Base-by-base conservation (phyloP, 306 rosid genomes). In the Rubus parviflorus region DNA sequence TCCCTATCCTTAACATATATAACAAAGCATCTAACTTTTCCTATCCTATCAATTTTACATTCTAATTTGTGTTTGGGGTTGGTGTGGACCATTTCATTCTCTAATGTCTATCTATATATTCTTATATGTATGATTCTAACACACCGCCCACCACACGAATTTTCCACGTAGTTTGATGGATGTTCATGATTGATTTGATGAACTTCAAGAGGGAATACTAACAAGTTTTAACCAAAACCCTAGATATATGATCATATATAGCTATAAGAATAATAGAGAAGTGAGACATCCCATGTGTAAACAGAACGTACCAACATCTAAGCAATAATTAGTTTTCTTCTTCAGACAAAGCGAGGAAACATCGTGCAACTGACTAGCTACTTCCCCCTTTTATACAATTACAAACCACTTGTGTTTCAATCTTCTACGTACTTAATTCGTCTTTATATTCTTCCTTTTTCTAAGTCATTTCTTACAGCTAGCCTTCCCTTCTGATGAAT, bases 251-350 rank as follows among this genome's bases (percentile, higher is more conserved):
- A 9, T 46, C 8, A 49, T 38, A 38, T 63, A 17, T 66, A n/a
- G 77, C 9, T 47, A 43, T 8, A 61, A 37, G 68, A 63, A 43
- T 74, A 74, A 57, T 47, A 74, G 57, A 74, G 53, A 65, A 69
- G 70, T 37, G 54, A 85, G 91, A 87, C 96, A 89, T 38, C 86
- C 91, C 96, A 91, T 91, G 96, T 91, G 96, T n/a, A 81, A 69
- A 20, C 72, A 77, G 40, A 72, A 79, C 78, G 47, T 69, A 56
- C 77, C 2, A 30, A 1, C 35, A 54, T 83, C 77, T 68, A 71
- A 23, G 72, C 85, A 81, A 81, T 83, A 80, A 88, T 85, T 77
- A 75, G 75, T 66, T 14, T 43, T 73, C 54, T 58, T 68, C 77
- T 82, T 80, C 69, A 81, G 53, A 52, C 77, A 68, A 82, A 84